Base-by-base conservation (phyloP, 2,329 filamentous ascomycete genomes). In the Hypoxylon sp. region DNA sequence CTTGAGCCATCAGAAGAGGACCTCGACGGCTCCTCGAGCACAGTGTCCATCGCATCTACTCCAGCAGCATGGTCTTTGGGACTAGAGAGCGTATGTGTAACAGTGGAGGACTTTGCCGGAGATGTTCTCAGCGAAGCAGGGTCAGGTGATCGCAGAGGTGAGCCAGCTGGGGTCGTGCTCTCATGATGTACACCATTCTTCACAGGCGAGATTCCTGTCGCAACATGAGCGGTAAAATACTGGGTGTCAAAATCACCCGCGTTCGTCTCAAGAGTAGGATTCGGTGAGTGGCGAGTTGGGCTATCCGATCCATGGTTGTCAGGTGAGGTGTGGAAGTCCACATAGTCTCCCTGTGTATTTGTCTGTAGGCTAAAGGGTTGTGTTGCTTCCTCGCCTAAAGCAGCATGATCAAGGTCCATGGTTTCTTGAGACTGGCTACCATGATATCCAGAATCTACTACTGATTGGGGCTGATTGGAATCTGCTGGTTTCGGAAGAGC, bases 1-100 rank as follows among this genome's bases (percentile, higher is more conserved):
- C 91, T 94, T 0, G 91, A 93, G 0, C 82, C 85, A 50, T 92
- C 90, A 1, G 90, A 92, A 14, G 87, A 86, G 2, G 89, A 91
- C 65, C 84, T 65, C 23, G 71, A 69, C 1, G 63, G 51, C 41
- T 75, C 76, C 34, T 78, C 75, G 9, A 73, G 60, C 4, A 61
- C 72, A 29, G 68, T 67, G 19, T 77, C 76, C 70, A 70, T 68
- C 19, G 47, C 68, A 50, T 75, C 73, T 16, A 58, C 41, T 43
- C 63, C 65, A 9, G 51, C 41, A 9, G 12, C 29, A 32, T 64
- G 58, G n/a, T 68, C 65, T 43, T 73, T 69, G 52, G 63, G 47
- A 41, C 56, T 47, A 21, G 68, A 62, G 21, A 25, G 23, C 7
- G 58, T 54, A 43, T 67, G 65, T 8, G 59, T 65, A 39, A 29